Evolutionary conservation across 192 early-diverging fungal species (phyloP), one percentile per base, ranked within the genome.

Genomic region (Coemansia sp.): DNA sequence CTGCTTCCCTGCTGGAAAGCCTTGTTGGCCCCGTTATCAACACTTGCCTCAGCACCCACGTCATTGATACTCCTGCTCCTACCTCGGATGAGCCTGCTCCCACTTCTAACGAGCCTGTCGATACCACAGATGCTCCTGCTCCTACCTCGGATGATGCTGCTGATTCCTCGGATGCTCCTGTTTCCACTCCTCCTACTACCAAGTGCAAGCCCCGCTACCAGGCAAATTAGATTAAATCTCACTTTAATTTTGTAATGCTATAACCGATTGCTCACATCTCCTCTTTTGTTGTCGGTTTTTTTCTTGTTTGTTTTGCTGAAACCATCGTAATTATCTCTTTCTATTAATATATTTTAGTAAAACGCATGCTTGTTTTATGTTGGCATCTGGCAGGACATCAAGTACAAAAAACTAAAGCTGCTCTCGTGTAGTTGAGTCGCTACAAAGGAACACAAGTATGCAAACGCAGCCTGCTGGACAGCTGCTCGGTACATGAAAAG

Each of bases 1-100:
- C 82, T 66, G 63, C 73, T 65, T 56, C 76, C 30, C 63, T 79
- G 51, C 68, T 84, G 25, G 36, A 64, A 61, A 2, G 64, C 31
- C 59, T 75, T 29, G 66, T 61, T 20, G 73, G 77, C 32, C 51
- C 64, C 42, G 49, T 67, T 16, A 75, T 79, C 29, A 66, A 40
- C 22, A 66, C 66, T 59, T 60, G 54, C 62, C 59, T 84, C 50
- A 40, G n/a, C 51, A 72, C 69, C 64, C 59, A 71, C 36, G 67
- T 69, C 28, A 40, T 50, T n/a, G 40, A 54, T 2, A 59, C 66
- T n/a, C 61, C 68, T 7, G 5, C 48, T 17, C 2, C 68, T 40
- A 51, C 63, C 28, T 30, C 69, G 7, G 56, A 48, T 5, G 57
- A 54, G 6, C 48, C 63, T 38, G 57, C 69, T 52, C 20, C n/a